Percentiles rank a stretch among this genome's conserved stretches.
phyloP scores from a whole-genome alignment of 306 rosid species.

The Ammopiptanthus mongolicus region DNA sequence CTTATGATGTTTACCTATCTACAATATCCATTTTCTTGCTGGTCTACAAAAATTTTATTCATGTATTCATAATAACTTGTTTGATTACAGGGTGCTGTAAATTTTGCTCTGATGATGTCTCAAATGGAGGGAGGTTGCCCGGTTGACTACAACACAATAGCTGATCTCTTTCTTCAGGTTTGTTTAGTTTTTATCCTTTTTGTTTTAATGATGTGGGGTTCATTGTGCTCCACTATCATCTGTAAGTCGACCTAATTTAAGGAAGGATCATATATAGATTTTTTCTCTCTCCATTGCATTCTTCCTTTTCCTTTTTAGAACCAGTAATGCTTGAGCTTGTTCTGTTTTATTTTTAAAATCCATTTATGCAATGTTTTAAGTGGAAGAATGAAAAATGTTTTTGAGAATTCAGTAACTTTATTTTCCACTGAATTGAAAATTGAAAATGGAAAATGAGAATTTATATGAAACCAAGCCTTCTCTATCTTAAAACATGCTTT shows the following conservation, averaged over 20 bases:
- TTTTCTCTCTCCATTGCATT: background rate
- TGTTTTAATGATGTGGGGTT: background rate
- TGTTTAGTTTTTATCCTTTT: background rate
- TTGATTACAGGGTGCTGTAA: conserved; percentile 71
- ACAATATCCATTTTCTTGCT: background rate
- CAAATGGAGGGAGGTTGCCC: conserved; percentile 95
- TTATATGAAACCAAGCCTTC: background rate
- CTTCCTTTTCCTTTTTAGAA: background rate
- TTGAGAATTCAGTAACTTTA: background rate
- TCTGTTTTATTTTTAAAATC: background rate
- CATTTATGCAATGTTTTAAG: background rate
- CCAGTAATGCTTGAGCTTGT: background rate
- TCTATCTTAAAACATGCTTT: background rate
- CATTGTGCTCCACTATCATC: background rate
- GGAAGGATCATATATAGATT: background rate
- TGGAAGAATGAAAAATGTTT: background rate
- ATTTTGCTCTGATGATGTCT: conserved; percentile 86
- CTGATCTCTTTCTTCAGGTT: conserved; percentile 87
- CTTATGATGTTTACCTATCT: background rate
- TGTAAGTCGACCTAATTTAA: background rate
- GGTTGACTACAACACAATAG: conserved; percentile 73
- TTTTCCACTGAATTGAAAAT: background rate
- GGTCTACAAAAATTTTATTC: background rate
- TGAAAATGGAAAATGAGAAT: background rate
- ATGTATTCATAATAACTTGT: background rate